Evolutionary conservation across 257 asterid species (phyloP), one percentile per base, ranked within the genome.

Genomic region (Ocimum tenuiflorum): DNA sequence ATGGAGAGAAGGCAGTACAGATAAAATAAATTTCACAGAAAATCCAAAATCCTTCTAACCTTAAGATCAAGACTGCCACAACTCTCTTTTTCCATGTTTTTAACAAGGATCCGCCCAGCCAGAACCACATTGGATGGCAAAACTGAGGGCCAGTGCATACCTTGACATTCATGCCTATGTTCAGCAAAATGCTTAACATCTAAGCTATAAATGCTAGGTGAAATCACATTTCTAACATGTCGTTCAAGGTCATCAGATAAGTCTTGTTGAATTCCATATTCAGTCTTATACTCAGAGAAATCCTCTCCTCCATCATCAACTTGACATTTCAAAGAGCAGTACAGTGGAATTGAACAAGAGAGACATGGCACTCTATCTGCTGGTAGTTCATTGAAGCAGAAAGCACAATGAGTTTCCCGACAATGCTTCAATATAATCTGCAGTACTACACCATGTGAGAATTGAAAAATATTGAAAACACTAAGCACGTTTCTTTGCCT

Each of bases 311-410:
- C 92, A n/a, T 92, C 92, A 75, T 60, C 84, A 65, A 81, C 67
- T 82, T 78, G 96, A 68, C 98, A 91, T 41, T 75, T 67, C 72
- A 66, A 67, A 54, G 95, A 86, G 88, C 98, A 91, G 79, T 91
- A 91, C 50, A 87, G 74, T 49, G 91, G 88, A 61, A 85, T 81
- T 20, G 91, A 75, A 76, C 98, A 91, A 27, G 92, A 87, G 41
- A 79, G 14, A 72, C 96, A 91, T n/a, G 87, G 85, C 69, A 91
- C 81, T 36, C 80, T 72, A 84, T 89, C 92, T 47, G 79, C 81
- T 33, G 95, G 92, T 71, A 91, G 84, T 78, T 89, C 96, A 71
- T 77, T 75, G 86, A 91, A 89, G 91, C 98, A 91, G 82, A 79
- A 85, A 72, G 94, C 95, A 80, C 98, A 91, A 64, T 89, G 95